Conservation (phyloP, 1,284 basidiomycete species). For the Mrakiaceae sp. region DNA sequence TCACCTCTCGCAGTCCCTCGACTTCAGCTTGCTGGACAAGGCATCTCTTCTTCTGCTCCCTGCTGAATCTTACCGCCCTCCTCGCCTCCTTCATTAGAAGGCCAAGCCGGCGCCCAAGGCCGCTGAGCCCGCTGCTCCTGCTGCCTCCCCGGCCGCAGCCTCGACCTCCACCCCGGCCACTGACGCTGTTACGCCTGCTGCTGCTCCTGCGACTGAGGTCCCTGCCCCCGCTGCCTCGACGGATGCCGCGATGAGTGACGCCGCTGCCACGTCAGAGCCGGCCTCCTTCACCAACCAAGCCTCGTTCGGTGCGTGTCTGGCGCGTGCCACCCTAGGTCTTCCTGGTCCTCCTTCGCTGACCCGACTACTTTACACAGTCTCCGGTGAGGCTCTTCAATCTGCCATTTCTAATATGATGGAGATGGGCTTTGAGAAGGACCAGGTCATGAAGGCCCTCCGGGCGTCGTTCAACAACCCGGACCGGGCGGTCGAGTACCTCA, state of each 20-base stretch:
- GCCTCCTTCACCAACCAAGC: constrained; percentile 24
- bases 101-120: constrained; percentile 31
- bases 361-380: constrained; percentile 34
- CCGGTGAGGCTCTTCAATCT: constrained; percentile 59
- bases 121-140: constrained; percentile 29
- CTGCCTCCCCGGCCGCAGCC: constrained; percentile 30
- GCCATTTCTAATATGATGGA: constrained; percentile 74
- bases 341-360: constrained; percentile 5
- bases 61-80: too few species aligned
- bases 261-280: constrained; percentile 19
- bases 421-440: constrained; percentile 88
- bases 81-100: constrained; percentile 23
- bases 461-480: constrained; percentile 98
- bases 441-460: constrained; percentile 74
- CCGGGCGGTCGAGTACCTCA: constrained; percentile 91
- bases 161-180: constrained; percentile 27
- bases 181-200: constrained; percentile 22
- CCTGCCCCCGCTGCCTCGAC: constrained; percentile 22
- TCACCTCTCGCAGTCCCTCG: neutral
- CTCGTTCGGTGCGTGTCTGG: constrained; percentile 6
- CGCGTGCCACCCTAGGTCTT: neutral
- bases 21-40: neutral
- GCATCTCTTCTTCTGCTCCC: too few species aligned
- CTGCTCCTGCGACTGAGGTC: constrained; percentile 33
- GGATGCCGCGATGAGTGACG: constrained; percentile 21